Evolutionary conservation across 352 stramenopile species (phyloP), one percentile per base, ranked within the genome.

Genomic region (Phytophthora litchii): DNA sequence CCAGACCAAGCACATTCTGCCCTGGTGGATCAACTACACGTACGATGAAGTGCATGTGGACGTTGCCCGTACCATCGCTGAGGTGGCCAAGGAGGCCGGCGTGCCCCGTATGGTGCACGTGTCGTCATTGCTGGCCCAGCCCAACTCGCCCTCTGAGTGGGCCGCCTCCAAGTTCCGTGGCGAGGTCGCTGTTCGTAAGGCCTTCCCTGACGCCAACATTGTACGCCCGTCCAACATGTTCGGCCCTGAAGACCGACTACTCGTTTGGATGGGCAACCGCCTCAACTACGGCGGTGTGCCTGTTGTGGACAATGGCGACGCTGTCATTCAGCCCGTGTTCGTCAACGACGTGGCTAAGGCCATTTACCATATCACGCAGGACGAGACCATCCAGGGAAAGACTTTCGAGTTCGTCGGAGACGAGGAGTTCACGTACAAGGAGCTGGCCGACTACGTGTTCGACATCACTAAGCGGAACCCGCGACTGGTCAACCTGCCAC

Each of bases 391-490:
- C 66, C 84, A 97, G 45, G 95, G 95, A 49, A 83, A 97, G 62
- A 97, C 85, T 6, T 97, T 99, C 44, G 94, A 99, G 70, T 90
- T 98, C 60, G 96, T 97, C 49, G 97, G 97, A 29, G 92, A 97
- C 20, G 89, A 98, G 47, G 94, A 98, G 76, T 99, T 98, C 69
- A 96, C 96, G 49, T 93, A 97, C 75, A 97, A 96, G 64, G 95
- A 99, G 71, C 67, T 99, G n/a, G 95, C 88, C 14, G 91, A 98
- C 60, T 99, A 98, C 72, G 89, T 98, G 34, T 97, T 97, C 57
- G 94, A 99, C 53, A 74, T 83, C 52, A 96, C 84, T 48, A 90
- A 92, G 69, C 69, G 74, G 52, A 76, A 91, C 41, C 70, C 86
- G 41, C 83, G 65, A 45, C 57, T 96, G 32, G 68, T 96, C 60